Conservation (phyloP, 805 yeast genomes). For the Metschnikowia shivogae region DNA sequence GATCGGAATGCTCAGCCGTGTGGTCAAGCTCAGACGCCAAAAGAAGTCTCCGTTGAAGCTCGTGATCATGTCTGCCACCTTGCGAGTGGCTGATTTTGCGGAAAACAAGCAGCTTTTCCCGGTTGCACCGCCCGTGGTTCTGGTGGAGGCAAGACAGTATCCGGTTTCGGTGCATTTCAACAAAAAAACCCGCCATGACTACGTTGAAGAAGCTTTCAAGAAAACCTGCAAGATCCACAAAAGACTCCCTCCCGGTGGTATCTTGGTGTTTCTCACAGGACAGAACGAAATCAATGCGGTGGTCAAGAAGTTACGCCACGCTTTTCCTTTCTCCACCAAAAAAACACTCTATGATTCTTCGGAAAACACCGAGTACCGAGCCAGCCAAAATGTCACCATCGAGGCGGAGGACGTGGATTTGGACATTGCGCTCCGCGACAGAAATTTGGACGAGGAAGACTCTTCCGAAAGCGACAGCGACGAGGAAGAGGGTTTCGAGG, state of each 20-base stretch:
- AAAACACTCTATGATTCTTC: slow-evolving; percentile 13
- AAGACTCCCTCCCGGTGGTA: slow-evolving; percentile 89
- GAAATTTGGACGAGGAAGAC: slow-evolving; percentile 33
- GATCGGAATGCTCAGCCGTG: slow-evolving; percentile 90
- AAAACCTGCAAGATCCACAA: slow-evolving; percentile 86
- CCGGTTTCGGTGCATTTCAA: slow-evolving; percentile 93
- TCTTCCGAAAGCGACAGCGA: slow-evolving; percentile 46
- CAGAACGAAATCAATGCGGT: slow-evolving; percentile 82
- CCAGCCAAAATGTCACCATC: slow-evolving; percentile 57
- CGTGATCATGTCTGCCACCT: slow-evolving; percentile 95
- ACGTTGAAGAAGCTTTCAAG: slow-evolving; percentile 78
- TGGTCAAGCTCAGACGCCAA: slow-evolving; percentile 63
- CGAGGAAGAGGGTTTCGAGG: slow-evolving; percentile 70
- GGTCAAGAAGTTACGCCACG: slow-evolving; percentile 63
- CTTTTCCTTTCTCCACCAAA: slow-evolving; percentile 52
- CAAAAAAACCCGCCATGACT: slow-evolving; percentile 70
- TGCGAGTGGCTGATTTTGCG: slow-evolving; percentile 88
- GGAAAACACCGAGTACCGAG: slow-evolving; percentile 40
- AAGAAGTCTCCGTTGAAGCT: slow-evolving; percentile 65
- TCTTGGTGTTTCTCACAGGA: slow-evolving; percentile 87
- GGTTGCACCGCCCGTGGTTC: slow-evolving; percentile 78
- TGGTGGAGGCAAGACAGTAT: slow-evolving; percentile 88
- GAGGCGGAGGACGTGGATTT: slow-evolving; percentile 91
- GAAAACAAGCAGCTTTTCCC: slow-evolving; percentile 70
- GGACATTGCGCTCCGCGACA: slow-evolving; percentile 41